Evolutionary conservation across 176 grass and related monocot genomes (phyloP), one percentile per base, ranked within the genome.

Genomic region (Rhynchospora pubera): DNA sequence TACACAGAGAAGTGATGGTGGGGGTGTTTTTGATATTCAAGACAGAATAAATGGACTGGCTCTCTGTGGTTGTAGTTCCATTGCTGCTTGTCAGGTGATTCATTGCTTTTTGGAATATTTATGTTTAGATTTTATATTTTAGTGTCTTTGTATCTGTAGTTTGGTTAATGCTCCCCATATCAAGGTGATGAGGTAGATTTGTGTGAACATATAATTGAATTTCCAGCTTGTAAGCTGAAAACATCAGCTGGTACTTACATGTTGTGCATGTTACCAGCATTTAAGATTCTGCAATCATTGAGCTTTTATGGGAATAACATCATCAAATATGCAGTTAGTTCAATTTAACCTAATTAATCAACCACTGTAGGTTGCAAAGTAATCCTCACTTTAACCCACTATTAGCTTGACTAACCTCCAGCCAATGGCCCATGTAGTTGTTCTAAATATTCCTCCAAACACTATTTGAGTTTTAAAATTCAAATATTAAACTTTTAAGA

Each of bases 31-130:
- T 58, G 90, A 88, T 85, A 87, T 98, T 80, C 91, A 95, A 87
- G 96, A 98, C 78, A 89, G 91, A 85, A 93, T 94, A 70, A 98
- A 98, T 83, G 96, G 96, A 23, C 79, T 93, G 22, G 83, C 87
- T 0, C 78, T 98, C 57, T 98, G 96, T 80, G 90, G 92, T 64
- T 98, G 96, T 59, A 88, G 89, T 80, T 87, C 79, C 34, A 84
- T 98, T 71, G 85, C 87, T 66, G 83, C 89, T 60, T 98, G 92
- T 73, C 92, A 95, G 92, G 96, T 98, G 71, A 52, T 43, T 90
- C 50, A 78, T 18, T 65, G 53, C n/a, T 56, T 24, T 73, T 61
- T 55, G 22, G 28, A 21, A 39, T 72, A 15, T 51, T n/a, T 34
- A 2, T 57, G 56, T 21, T 46, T 71, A 64, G 22, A 65, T 65